Base-by-base conservation (phyloP, 1,139 yeast species). In the Meyerozyma guilliermondii region DNA sequence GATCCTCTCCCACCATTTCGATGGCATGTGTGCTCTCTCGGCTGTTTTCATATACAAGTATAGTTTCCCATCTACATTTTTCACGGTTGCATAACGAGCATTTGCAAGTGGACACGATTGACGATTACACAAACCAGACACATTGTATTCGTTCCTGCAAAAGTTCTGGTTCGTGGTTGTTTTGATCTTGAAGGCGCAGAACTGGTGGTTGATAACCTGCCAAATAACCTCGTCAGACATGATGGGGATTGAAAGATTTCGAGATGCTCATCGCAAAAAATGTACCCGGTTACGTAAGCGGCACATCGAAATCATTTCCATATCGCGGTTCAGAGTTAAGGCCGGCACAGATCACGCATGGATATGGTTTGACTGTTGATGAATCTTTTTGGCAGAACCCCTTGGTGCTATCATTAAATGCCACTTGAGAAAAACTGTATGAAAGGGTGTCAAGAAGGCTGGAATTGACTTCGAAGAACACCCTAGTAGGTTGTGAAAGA, bases 41-140 rank as follows among this genome's bases (percentile, higher is more conserved):
- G 95, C 96, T 1, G 98, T 92, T 63, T 92, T 92, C 92, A 92
- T 92, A 67, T 92, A 92, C 35, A 92, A 72, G 59, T 89, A 92
- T 39, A 92, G 71, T 60, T 81, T 80, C 17, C 98, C 98, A 54
- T 89, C 94, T 35, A 88, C 78, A 55, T 80, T 83, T 56, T 92
- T 85, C 41, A 92, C 95, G 0, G 98, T 92, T 29, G 98, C 98
- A 66, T 92, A 92, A 58, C 89, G 81, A 27, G 98, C 87, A 62
- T 92, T 92, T 24, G 98, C 98, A 47, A 92, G 71, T 3, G 98
- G 98, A 62, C 98, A 92, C 13, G 97, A 87, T 62, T 84, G 92
- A 59, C 98, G 81, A 42, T 82, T 78, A 64, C 98, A 92, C 46
- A 92, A 74, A 50, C 98, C 98, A 48, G 89, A 76, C 30, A 87